Base-by-base conservation (phyloP, 768 basidiomycete genomes). In the Suillus alpinus region DNA sequence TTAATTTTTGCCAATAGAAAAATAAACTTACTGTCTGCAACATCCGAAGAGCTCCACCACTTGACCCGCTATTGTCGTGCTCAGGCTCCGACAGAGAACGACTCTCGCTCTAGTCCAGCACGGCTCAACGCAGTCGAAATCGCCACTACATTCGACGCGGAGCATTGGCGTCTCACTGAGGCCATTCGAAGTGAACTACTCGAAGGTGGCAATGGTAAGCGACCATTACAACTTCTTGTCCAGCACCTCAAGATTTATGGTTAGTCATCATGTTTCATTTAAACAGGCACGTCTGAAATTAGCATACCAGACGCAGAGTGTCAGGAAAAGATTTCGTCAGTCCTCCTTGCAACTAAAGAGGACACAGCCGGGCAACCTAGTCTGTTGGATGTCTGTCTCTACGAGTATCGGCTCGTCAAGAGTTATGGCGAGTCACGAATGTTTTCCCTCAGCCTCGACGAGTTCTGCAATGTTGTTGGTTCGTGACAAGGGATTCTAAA, bases 191-290 rank as follows among this genome's bases (percentile, higher is more conserved):
- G 57, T 1, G 52, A 63, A 26, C 61, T 74, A 6, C 51, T 73
- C 18, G 57, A 69, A n/a, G 68, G 72, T 14, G 61, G 66, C 2
- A 57, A 62, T n/a, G 60, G 67, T 23, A 50, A 64, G 7, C 58
- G 78, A 81, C 61, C 61, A 79, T 7, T 79, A 79, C 66, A 82
- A 82, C 61, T 67, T 18, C 23, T 55, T 34, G 36, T 40, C 23
- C 23, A 39, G 16, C 7, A 39, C 36, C 23, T 82, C 52, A 79
- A 81, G 41, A 75, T 81, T 2, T 81, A 82, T 55, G 75, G 82
- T 80, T 59, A 18, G 66, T 67, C 7, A 26, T 34, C 18, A 18
- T 52, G 29, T 40, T 2, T 49, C 18, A 37, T 55, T 14, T 14
- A 10, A 39, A 12, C 16, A 55, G 18, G 18, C 6, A 39, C 13